Evolutionary conservation across 805 yeast genomes (phyloP).

Genomic region (Vanderwaltozyma tropicalis): DNA sequence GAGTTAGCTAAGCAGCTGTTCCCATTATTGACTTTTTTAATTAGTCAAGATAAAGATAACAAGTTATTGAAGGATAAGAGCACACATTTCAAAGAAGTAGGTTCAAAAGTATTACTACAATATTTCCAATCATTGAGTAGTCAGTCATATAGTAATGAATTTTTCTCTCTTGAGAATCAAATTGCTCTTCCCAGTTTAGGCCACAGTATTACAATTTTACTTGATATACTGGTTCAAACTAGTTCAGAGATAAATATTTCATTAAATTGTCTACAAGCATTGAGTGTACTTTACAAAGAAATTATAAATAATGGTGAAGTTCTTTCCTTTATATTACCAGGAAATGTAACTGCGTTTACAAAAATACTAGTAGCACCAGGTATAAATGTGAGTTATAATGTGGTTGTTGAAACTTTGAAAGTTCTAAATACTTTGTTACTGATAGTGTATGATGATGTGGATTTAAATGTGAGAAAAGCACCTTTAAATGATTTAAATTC

Average conservation of each 20-base stretch:
- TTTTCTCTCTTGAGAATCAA: constrained; percentile 10
- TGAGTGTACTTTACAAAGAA: constrained; percentile 28
- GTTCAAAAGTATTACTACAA: constrained; percentile 24
- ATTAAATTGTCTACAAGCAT: constrained; percentile 26
- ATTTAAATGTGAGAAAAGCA: constrained; percentile 17
- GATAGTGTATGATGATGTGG: constrained; percentile 35
- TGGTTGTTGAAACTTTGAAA: constrained; percentile 25
- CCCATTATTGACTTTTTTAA: constrained; percentile 36
- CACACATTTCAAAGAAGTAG: constrained; percentile 31
- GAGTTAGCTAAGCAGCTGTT: constrained; percentile 36
- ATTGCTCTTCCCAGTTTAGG: constrained; percentile 37
- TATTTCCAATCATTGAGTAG: constrained; percentile 27
- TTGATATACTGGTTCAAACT: constrained; percentile 28
- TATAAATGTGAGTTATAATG: constrained; percentile 30
- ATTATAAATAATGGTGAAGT: constrained; percentile 38
- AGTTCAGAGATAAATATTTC: constrained; percentile 24
- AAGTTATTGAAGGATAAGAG: constrained; percentile 20
- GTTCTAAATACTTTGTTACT: constrained; percentile 25
- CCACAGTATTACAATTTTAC: constrained; percentile 36
- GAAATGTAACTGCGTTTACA: constrained; percentile 37
- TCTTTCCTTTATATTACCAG: constrained; percentile 41
- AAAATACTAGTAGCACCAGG: constrained; percentile 30
- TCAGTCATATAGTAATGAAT: constrained; percentile 16
- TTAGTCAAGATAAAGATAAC: constrained; percentile 26
- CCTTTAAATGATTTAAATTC: constrained; percentile 12